Evolutionary conservation across 257 asterid genomes (phyloP).

Genomic region (Thymus mandschuricus): DNA sequence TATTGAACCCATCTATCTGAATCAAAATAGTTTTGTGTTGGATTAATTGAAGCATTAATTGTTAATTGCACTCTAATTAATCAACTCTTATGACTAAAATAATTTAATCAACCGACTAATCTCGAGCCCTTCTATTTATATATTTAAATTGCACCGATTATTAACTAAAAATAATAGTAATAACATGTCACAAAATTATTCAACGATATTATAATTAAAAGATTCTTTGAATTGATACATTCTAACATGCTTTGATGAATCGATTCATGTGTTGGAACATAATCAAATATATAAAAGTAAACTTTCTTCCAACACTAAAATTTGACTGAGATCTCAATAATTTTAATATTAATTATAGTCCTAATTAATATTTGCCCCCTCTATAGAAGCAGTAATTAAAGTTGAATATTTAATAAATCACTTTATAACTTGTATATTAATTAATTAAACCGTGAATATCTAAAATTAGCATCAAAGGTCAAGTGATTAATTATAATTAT

Average conservation of each 20-base stretch:
- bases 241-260: not conserved
- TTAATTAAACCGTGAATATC: not conserved
- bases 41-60: not conserved
- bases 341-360: not conserved
- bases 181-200: not conserved
- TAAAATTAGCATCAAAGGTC: constrained; percentile 25
- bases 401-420: not conserved
- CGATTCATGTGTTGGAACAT: not conserved
- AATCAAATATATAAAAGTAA: not conserved
- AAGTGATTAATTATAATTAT: not conserved
- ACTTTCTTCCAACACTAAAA: not conserved
- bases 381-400: constrained; percentile 17
- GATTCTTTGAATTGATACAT: not conserved
- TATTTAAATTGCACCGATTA: not conserved
- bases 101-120: not conserved
- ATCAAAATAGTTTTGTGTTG: not conserved
- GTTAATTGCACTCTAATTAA: not conserved
- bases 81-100: not conserved
- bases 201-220: not conserved
- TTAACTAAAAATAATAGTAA: not conserved
- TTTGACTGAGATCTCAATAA: not conserved
- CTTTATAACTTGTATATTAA: constrained; percentile 14
- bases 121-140: constrained; percentile 1
- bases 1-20: not conserved
- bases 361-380: constrained; percentile 26